Percentiles rank a stretch among this genome's conserved stretches.
These are phyloP conservation scores for Xylaria sp. DNA, from an alignment of 495 filamentous ascomycete genomes.

Conservation along the genomic window DNA sequence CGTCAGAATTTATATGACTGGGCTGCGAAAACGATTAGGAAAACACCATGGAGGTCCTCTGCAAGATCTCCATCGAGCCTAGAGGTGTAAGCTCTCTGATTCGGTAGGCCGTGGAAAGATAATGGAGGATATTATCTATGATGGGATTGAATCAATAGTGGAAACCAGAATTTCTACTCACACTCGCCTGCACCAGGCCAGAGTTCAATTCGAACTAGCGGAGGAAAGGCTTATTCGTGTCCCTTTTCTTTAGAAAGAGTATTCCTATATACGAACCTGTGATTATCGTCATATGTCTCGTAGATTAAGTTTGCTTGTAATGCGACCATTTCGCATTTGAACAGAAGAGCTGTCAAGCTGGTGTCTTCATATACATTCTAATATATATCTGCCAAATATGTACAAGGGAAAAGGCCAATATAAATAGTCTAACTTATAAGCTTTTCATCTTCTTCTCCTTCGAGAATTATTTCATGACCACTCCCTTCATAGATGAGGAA, in stretches of 20 bases:
- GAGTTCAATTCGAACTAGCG: background rate
- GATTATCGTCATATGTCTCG: background rate
- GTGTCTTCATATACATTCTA: background rate
- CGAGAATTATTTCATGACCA: slow-evolving; percentile 72
- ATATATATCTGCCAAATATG: background rate
- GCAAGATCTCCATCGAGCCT: background rate
- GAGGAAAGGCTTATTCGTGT: background rate
- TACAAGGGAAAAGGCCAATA: background rate
- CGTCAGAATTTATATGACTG: background rate
- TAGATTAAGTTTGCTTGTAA: too few relatives aligned
- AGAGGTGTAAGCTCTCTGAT: background rate
- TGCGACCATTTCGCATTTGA: too few relatives aligned
- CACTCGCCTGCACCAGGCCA: background rate
- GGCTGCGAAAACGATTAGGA: background rate
- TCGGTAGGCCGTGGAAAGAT: background rate
- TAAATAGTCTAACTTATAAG: background rate
- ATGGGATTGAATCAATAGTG: background rate
- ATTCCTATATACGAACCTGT: background rate
- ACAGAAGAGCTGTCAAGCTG: too few relatives aligned
- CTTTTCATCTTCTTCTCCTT: slow-evolving; percentile 66
- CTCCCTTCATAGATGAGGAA: slow-evolving; percentile 75
- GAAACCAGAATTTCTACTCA: too few relatives aligned
- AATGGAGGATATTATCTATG: background rate
- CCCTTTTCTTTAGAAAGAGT: background rate
- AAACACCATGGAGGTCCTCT: background rate